Evolutionary conservation across 2,329 filamentous ascomycete genomes (phyloP).

Genomic region (Coniochaeta ligniaria): DNA sequence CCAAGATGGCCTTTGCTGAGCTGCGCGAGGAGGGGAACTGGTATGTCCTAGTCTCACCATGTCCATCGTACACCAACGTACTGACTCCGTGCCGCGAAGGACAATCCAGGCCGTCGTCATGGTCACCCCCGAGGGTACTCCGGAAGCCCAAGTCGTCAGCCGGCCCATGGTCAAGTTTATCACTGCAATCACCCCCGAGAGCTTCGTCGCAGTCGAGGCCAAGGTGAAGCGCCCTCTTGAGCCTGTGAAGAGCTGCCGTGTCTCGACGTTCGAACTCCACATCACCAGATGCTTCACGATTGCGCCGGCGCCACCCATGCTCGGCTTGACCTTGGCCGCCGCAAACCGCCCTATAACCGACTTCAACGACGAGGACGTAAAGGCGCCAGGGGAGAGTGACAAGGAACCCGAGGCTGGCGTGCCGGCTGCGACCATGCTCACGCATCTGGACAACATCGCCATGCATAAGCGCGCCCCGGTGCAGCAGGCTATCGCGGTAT

Average conservation of each 20-base stretch:
- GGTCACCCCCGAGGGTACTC: conserved; percentile 48
- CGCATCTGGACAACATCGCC: conserved; percentile 82
- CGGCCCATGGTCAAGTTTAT: conserved; percentile 96
- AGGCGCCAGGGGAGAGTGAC: too few relatives aligned
- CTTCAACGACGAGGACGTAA: conserved; percentile 47
- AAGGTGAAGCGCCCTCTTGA: conserved; percentile 75
- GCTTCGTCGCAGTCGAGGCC: conserved; percentile 75
- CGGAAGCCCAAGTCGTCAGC: conserved; percentile 57
- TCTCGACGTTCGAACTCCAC: conserved; percentile 79
- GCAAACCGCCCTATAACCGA: conserved; percentile 49
- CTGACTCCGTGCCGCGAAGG: too few relatives aligned
- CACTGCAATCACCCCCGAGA: conserved; percentile 67
- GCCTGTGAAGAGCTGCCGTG: conserved; percentile 79
- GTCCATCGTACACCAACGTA: too few relatives aligned
- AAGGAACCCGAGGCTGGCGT: conserved; percentile 26
- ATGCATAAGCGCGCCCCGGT: conserved; percentile 89
- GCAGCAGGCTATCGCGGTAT: conserved; percentile 68
- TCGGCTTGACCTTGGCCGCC: conserved; percentile 50
- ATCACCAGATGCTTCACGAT: conserved; percentile 79
- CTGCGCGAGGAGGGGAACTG: conserved; percentile 68
- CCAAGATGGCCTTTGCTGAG: conserved; percentile 88
- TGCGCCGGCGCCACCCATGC: conserved; percentile 50
- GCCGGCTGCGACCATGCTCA: conserved; percentile 74
- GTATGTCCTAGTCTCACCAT: too few relatives aligned
- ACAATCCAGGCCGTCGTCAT: conserved; percentile 78